Percentiles rank a stretch among this genome's conserved stretches.
phyloP scores from a whole-genome alignment of 2,329 filamentous ascomycete genomes.

The Escovopsis sp. region DNA sequence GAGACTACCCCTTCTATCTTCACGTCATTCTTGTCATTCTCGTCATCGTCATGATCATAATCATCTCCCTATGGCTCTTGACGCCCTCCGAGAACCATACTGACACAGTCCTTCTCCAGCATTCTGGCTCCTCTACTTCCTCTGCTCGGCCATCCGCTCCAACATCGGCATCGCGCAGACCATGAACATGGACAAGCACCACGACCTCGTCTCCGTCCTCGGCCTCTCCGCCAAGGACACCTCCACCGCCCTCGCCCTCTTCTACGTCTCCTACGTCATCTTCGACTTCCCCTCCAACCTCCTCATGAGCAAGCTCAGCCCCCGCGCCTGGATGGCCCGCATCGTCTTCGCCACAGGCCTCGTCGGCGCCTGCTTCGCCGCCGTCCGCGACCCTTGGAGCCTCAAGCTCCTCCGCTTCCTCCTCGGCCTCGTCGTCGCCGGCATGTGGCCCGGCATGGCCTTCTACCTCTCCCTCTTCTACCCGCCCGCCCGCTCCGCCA shows the following conservation, averaged over 20 bases:
- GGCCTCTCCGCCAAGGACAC: slow-evolving; percentile 58
- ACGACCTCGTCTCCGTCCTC: slow-evolving; percentile 62
- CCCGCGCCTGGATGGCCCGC: slow-evolving; percentile 80
- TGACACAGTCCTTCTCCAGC: slow-evolving; percentile 26
- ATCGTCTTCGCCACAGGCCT: slow-evolving; percentile 80
- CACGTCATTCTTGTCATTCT: too few species aligned
- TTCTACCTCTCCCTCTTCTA: slow-evolving; percentile 90
- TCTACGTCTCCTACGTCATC: slow-evolving; percentile 84
- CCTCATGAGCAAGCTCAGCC: slow-evolving; percentile 72
- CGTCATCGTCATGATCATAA: too few species aligned
- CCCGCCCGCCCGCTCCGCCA: slow-evolving; percentile 70
- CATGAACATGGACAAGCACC: slow-evolving; percentile 59
- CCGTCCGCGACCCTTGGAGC: slow-evolving; percentile 70
- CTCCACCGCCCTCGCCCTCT: slow-evolving; percentile 70
- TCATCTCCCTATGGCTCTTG: too few species aligned
- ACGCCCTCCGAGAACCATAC: too few species aligned
- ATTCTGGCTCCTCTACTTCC: slow-evolving; percentile 83
- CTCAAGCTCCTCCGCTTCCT: slow-evolving; percentile 77
- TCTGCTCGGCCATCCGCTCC: slow-evolving; percentile 81
- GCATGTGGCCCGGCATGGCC: slow-evolving; percentile 92
- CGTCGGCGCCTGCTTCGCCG: slow-evolving; percentile 70
- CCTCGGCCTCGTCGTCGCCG: slow-evolving; percentile 74
- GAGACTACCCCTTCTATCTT: slow-evolving; percentile 6
- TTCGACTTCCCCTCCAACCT: slow-evolving; percentile 84
- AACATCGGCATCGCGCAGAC: slow-evolving; percentile 91